These are phyloP conservation scores for Salix viminalis DNA, from an alignment of 345 rosid species.

Conservation along the genomic window DNA sequence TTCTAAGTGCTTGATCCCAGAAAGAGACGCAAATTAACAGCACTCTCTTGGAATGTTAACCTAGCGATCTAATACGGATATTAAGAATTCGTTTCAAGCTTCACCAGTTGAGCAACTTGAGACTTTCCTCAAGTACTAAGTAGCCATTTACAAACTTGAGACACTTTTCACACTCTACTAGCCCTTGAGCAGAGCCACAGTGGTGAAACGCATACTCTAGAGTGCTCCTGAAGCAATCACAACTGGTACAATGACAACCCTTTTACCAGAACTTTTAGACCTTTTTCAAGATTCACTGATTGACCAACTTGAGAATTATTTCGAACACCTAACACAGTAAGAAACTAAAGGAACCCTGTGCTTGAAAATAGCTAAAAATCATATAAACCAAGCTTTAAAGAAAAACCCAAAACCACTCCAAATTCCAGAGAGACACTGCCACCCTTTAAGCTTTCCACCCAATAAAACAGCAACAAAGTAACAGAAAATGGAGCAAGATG, in stretches of 20 bases:
- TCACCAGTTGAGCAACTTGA: neutral
- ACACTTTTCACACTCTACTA: too few species aligned
- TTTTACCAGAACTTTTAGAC: neutral
- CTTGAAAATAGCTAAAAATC: neutral
- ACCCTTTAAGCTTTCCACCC: neutral
- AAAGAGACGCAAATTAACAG: neutral
- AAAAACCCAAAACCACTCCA: neutral
- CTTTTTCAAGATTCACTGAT: neutral
- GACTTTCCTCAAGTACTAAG: neutral
- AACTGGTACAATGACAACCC: neutral
- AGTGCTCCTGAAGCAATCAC: neutral
- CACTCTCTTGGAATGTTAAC: neutral
- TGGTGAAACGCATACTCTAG: neutral
- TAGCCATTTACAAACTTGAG: too few species aligned
- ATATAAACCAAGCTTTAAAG: neutral
- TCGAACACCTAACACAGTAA: neutral
- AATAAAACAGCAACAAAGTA: neutral
- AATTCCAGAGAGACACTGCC: conserved; percentile 4
- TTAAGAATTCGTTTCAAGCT: neutral
- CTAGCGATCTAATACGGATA: neutral
- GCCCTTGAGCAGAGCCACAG: neutral
- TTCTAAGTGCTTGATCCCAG: neutral
- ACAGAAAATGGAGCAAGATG: neutral
- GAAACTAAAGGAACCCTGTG: neutral
- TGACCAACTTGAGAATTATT: neutral